These are phyloP conservation scores for Trichoderma endophyticum DNA, from an alignment of 2,329 filamentous ascomycete species.

Conservation along the genomic window DNA sequence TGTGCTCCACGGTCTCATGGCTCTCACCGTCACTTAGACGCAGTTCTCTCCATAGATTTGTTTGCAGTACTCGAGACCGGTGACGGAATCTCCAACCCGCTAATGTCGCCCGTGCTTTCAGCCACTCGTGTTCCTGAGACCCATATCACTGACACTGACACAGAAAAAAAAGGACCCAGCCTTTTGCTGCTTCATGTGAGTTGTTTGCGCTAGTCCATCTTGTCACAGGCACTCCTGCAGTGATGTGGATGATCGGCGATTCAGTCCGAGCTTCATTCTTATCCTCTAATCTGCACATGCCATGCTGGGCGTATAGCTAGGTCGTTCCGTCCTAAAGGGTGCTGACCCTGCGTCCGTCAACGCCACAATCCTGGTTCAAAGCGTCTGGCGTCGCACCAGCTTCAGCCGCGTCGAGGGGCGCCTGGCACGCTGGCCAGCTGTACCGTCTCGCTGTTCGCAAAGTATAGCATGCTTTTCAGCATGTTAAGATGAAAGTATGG, in stretches of 20 bases:
- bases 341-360: background rate
- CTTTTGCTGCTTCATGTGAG: slow-evolving; percentile 3
- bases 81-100: slow-evolving; percentile 5
- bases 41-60: background rate
- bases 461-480: background rate
- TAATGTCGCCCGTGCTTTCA: slow-evolving; percentile 5
- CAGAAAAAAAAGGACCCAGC: background rate
- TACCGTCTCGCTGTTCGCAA: background rate
- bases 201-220: slow-evolving; percentile 9
- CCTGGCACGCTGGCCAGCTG: background rate
- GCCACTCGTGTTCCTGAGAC: background rate
- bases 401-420: background rate
- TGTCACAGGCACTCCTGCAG: slow-evolving; percentile 2
- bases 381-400: background rate
- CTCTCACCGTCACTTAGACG: slow-evolving; percentile 14
- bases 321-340: background rate
- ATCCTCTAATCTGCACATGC: background rate
- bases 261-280: slow-evolving; percentile 6
- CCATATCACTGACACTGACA: background rate
- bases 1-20: slow-evolving; percentile 4
- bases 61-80: background rate
- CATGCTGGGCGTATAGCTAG: background rate
- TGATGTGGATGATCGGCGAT: slow-evolving; percentile 17
- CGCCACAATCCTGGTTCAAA: background rate
- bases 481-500: background rate